Evolutionary conservation across 805 yeast genomes (phyloP), one percentile per base, ranked within the genome.

Genomic region (Yamadazyma sp.): DNA sequence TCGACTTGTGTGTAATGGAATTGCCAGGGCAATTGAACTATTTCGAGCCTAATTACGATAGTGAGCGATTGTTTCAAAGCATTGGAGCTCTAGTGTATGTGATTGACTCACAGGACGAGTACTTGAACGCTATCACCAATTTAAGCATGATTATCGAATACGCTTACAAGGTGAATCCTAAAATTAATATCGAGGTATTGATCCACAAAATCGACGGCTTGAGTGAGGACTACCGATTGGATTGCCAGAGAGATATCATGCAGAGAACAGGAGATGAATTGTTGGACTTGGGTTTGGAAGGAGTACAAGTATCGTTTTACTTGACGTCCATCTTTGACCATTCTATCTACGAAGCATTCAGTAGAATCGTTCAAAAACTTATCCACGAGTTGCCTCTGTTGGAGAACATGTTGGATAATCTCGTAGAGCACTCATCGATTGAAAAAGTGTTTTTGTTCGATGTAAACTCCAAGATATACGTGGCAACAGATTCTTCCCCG

Each of bases 141-240:
- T 66, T 93, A 33, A 87, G 91, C 4, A 82, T 83, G 71, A 88
- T 93, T 44, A 83, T 90, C 42, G 93, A 86, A 54, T 84, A 81
- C 51, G 97, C 96, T 0, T 80, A 84, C 54, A 80, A 81, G 50
- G 83, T 84, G 27, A 88, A 90, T 52, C 96, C 96, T 3, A 70
- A 70, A 24, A 82, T 91, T 33, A 87, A 89, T 55, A 82, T 93
- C 35, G 99, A 93, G 60, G 95, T 91, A 3, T 71, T 93, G 38
- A 89, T 93, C 31, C 99, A 93, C 63, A 93, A 93, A 59, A 91
- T 93, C 37, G 99, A 93, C 55, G 98, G 98, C 0, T 71, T 91
- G 28, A 79, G 88, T 38, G 99, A 93, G 53, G 99, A 93, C 59
- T 93, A 86, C 59, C 73, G 96, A 43, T 73, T 88, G 35, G 99